A percentile compares a stretch with the other conserved stretches of the same genome.
Conservation (phyloP, 2,329 filamentous ascomycete genomes). For the Phaeoacremonium minimum region DNA sequence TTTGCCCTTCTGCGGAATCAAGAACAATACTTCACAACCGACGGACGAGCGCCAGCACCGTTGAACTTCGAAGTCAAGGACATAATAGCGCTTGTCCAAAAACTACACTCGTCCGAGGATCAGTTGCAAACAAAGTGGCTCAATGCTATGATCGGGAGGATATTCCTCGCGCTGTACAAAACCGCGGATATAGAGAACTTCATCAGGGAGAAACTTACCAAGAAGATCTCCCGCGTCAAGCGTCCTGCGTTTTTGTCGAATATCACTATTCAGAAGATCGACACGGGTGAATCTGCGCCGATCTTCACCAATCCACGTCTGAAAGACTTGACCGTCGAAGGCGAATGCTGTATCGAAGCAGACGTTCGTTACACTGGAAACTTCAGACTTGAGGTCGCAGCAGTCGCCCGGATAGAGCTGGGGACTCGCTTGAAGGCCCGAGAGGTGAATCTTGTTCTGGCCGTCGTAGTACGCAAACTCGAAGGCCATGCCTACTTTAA, state of each 20-base stretch:
- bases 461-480: conserved; percentile 77
- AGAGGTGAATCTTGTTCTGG: conserved; percentile 84
- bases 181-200: conserved; percentile 77
- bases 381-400: conserved; percentile 83
- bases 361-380: conserved; percentile 88
- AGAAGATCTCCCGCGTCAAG: conserved; percentile 92
- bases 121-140: conserved; percentile 89
- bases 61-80: conserved; percentile 78
- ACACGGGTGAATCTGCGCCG: conserved; percentile 82
- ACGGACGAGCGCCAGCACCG: conserved; percentile 59
- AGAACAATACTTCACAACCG: conserved; percentile 58
- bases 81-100: conserved; percentile 85
- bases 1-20: conserved; percentile 85
- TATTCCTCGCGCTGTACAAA: conserved; percentile 85
- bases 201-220: conserved; percentile 81
- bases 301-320: conserved; percentile 85
- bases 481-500: conserved; percentile 82
- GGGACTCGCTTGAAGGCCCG: conserved; percentile 83
- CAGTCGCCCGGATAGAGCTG: conserved; percentile 88
- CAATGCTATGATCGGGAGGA: conserved; percentile 81
- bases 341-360: conserved; percentile 81
- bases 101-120: conserved; percentile 86
- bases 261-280: conserved; percentile 76
- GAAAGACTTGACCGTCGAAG: conserved; percentile 86
- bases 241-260: conserved; percentile 86